A percentile compares a stretch with the other conserved stretches of the same genome.
phyloP scores from a whole-genome alignment of 768 basidiomycete species.

The Suillus decipiens region DNA sequence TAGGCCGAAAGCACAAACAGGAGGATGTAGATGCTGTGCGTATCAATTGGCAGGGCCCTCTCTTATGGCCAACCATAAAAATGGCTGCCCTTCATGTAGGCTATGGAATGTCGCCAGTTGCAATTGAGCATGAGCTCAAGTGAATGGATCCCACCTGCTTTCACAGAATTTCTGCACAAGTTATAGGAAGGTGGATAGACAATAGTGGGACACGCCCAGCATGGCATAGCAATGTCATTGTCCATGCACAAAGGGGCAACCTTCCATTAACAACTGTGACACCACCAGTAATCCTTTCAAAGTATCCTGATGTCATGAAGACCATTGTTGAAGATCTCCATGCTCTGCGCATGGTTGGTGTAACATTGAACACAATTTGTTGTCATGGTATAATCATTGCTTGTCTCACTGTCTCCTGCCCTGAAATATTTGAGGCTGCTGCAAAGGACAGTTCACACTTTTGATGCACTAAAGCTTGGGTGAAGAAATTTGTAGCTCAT shows the following conservation, averaged over 20 bases:
- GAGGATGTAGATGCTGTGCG: not conserved
- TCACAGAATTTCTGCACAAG: not conserved
- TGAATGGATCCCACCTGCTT: not conserved
- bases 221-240: not conserved
- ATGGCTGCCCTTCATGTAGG: not conserved
- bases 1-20: not conserved
- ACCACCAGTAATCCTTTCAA: not conserved
- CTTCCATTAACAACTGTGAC: not conserved
- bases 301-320: not conserved
- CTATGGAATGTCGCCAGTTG: not conserved
- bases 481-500: not conserved
- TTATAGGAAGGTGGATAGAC: constrained; percentile 1
- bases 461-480: not conserved
- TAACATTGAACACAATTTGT: not conserved
- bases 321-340: not conserved
- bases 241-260: not conserved
- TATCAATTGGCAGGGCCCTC: not conserved
- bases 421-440: not conserved
- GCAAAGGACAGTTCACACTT: not conserved
- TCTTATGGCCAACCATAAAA: not conserved
- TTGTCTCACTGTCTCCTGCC: not conserved
- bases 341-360: not conserved
- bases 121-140: not conserved
- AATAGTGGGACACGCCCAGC: not conserved
- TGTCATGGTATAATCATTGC: not conserved